phyloP scores from a whole-genome alignment of 1,139 yeast species.

The Debaryomycetaceae sp. region DNA sequence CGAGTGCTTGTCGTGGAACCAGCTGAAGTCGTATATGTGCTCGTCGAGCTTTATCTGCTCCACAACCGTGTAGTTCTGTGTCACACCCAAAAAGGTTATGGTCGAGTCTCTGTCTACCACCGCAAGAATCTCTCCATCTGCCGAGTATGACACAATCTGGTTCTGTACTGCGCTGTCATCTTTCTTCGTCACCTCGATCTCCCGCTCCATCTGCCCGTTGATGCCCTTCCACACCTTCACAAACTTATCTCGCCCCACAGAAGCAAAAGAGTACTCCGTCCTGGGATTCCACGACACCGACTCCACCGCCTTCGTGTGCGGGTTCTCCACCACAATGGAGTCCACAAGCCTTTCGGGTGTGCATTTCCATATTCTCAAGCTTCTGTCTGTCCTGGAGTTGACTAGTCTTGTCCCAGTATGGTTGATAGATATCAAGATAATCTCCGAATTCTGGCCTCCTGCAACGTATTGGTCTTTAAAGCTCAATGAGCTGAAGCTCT shows the following conservation, averaged over 20 bases:
- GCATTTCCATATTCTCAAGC: constrained; percentile 43
- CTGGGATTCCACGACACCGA: constrained; percentile 61
- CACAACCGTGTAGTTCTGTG: constrained; percentile 23
- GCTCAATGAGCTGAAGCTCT: constrained; percentile 18
- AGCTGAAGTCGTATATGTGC: constrained; percentile 36
- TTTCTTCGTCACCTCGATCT: constrained; percentile 24
- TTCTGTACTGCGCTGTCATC: constrained; percentile 12
- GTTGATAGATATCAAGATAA: constrained; percentile 32
- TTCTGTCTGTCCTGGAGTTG: constrained; percentile 43
- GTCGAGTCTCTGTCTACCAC: constrained; percentile 43
- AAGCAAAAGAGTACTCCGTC: constrained; percentile 50
- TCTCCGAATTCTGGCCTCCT: constrained; percentile 28
- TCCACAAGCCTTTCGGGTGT: constrained; percentile 26
- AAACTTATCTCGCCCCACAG: constrained; percentile 55
- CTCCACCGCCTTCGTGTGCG: constrained; percentile 48
- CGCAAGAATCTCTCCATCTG: constrained; percentile 52
- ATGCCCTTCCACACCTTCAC: constrained; percentile 57
- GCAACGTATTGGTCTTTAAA: constrained; percentile 27
- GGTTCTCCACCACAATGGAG: constrained; percentile 37
- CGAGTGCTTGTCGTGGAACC: constrained; percentile 31
- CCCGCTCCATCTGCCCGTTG: constrained; percentile 34
- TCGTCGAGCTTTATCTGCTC: constrained; percentile 20
- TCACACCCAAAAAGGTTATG: constrained; percentile 24
- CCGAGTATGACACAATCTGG: constrained; percentile 43
- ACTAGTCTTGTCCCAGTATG: constrained; percentile 43